Base-by-base conservation (phyloP, 2,329 filamentous ascomycete genomes). In the Penicillium hesseltinei region DNA sequence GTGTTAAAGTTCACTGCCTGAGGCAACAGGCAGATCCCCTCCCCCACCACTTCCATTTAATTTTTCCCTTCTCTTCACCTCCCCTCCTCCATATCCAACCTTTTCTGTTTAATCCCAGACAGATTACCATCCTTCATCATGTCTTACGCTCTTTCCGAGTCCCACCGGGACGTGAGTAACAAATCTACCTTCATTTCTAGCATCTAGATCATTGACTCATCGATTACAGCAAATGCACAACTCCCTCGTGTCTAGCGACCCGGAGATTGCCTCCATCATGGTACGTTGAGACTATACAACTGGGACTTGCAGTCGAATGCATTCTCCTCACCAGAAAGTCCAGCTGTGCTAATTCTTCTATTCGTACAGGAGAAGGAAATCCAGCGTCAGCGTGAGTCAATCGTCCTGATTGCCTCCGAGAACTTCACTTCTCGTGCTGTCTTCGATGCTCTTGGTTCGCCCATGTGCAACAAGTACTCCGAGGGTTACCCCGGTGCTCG, bases 401-500 rank as follows among this genome's bases (percentile, higher is more conserved):
- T 99, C 79, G 91, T 97, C 74, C 88, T 99, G 75, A 99, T 99
- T 72, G 93, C 94, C 73, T 97, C 94, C 56, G 94, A 99, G 83
- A 99, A 99, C 84, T 92, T 99, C 80, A 99, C 94, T 58, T 99
- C 94, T 62, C 92, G 92, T 70, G 92, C 94, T 71, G 94, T 99
- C 72, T 96, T 96, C 81, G 92, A 99, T 81, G 94, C 94, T 60
- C 87, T 99, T 66, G 94, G 94, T 72, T 92, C 88, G 58, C 89
- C 90, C 77, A 95, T 94, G 90, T 91, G 90, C 79, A 96, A 99
- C 86, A 99, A 99, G 83, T 99, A 99, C 86, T 97, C 92, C 19
- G 94, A 99, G 84, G 94, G 94, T 66, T 96, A 96, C 78, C 94
- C 94, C 67, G 94, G 94, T 75, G 94, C 94, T 70, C 89, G 94